phyloP scores from a whole-genome alignment of 192 early-diverging fungal species.

The Entomortierella beljakovae region DNA sequence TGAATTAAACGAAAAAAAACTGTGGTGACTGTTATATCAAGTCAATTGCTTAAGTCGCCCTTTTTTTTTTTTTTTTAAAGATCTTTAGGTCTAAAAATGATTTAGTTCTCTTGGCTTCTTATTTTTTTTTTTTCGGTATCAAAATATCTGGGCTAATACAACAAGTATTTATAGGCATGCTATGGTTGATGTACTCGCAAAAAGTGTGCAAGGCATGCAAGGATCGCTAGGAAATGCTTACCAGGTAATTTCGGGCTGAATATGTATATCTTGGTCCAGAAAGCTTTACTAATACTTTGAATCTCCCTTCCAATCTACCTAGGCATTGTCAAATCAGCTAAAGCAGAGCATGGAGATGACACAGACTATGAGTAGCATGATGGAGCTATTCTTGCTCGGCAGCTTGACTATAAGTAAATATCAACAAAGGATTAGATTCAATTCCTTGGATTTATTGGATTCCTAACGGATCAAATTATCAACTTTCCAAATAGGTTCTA shows the following conservation, averaged over 20 bases:
- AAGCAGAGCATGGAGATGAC: slow-evolving; percentile 58
- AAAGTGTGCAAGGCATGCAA: slow-evolving; percentile 40
- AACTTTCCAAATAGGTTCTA: slow-evolving; percentile 14
- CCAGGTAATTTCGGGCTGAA: slow-evolving; percentile 20
- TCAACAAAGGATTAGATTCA: too few relatives aligned
- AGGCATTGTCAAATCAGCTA: slow-evolving; percentile 53
- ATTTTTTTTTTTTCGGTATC: too few relatives aligned
- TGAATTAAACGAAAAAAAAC: too few relatives aligned
- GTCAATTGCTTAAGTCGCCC: too few relatives aligned
- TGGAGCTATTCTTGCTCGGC: slow-evolving; percentile 50
- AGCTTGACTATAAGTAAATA: slow-evolving; percentile 52
- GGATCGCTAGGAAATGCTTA: slow-evolving; percentile 42
- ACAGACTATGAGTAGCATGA: slow-evolving; percentile 54
- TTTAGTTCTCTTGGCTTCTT: too few relatives aligned
- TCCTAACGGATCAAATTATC: too few relatives aligned
- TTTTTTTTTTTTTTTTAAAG: too few relatives aligned
- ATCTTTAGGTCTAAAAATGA: too few relatives aligned
- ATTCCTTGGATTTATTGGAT: neutral
- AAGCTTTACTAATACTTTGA: too few relatives aligned
- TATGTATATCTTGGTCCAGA: too few relatives aligned
- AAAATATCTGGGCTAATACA: too few relatives aligned
- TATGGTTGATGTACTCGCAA: slow-evolving; percentile 27
- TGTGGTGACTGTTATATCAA: too few relatives aligned
- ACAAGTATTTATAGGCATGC: slow-evolving; percentile 11
- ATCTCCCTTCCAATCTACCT: neutral